Conservation (phyloP, 2,329 filamentous ascomycete genomes). For the Lasiodiplodia hormozganensis region DNA sequence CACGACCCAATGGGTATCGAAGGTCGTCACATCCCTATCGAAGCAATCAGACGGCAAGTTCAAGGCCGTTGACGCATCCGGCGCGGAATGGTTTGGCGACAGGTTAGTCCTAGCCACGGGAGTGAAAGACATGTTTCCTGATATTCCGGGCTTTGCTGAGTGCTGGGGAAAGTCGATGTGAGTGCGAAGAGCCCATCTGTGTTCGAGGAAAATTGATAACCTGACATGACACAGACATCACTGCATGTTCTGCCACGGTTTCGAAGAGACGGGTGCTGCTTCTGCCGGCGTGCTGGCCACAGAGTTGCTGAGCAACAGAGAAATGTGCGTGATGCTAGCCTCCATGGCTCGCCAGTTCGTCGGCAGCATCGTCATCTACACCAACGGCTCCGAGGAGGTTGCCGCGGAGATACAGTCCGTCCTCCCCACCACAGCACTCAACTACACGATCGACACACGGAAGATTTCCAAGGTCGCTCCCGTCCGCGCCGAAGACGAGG, state of each 20-base stretch:
- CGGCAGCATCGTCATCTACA: not conserved
- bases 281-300: slow-evolving; percentile 1
- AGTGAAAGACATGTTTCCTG: slow-evolving; percentile 58
- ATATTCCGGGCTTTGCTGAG: slow-evolving; percentile 42
- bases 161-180: slow-evolving; percentile 7
- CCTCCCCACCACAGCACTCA: not conserved
- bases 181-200: too few relatives aligned
- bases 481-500: too few relatives aligned
- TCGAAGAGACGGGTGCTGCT: not conserved
- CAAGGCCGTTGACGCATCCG: slow-evolving; percentile 51
- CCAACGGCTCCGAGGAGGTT: not conserved
- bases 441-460: not conserved
- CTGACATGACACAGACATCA: slow-evolving; percentile 3
- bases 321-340: not conserved
- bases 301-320: not conserved
- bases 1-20: not conserved
- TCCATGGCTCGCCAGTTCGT: slow-evolving; percentile 4
- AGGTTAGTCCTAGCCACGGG: slow-evolving; percentile 65
- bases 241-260: slow-evolving; percentile 22
- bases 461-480: not conserved
- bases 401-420: not conserved
- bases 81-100: slow-evolving; percentile 54
- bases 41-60: slow-evolving; percentile 31
- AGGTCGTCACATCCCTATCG: slow-evolving; percentile 35
- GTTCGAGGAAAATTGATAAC: too few relatives aligned